Conservation (phyloP, 768 basidiomycete species). For the Hygrophoropsis aurantiaca region DNA sequence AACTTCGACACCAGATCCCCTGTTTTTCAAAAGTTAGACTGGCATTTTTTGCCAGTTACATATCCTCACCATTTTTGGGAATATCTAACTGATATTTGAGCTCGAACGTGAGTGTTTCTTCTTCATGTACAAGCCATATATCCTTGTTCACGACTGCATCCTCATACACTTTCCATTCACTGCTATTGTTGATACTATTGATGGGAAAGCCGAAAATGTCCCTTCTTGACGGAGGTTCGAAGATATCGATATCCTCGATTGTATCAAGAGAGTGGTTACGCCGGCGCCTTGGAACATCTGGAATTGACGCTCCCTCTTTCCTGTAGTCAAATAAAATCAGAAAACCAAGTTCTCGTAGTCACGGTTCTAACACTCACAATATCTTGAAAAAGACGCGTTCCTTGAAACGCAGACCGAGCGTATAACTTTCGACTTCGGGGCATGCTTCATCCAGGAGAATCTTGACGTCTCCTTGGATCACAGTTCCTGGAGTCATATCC, state of each 20-base stretch:
- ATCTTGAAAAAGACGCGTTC: neutral
- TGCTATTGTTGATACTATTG: no score
- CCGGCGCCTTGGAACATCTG: no score
- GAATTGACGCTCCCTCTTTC: no score
- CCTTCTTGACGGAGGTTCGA: no score
- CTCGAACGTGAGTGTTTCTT: slow-evolving; percentile 18
- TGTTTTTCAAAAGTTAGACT: neutral
- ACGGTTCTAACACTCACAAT: neutral
- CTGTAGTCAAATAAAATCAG: no score
- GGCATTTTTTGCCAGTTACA: neutral
- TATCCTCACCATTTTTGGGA: neutral
- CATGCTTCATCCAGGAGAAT: neutral
- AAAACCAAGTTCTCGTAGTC: no score
- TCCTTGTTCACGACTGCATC: slow-evolving; percentile 8
- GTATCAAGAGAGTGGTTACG: no score
- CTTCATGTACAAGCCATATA: slow-evolving; percentile 15
- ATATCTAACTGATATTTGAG: slow-evolving; percentile 5
- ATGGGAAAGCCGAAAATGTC: no score
- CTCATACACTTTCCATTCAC: neutral
- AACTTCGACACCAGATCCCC: slow-evolving; percentile 2
- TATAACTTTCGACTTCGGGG: neutral
- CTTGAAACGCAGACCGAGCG: slow-evolving; percentile 1
- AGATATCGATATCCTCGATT: no score
- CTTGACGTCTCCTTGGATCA: slow-evolving; percentile 2
- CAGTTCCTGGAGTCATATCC: neutral